Base-by-base conservation (phyloP, 2,329 filamentous ascomycete genomes). In the Exophiala dermatitidis region DNA sequence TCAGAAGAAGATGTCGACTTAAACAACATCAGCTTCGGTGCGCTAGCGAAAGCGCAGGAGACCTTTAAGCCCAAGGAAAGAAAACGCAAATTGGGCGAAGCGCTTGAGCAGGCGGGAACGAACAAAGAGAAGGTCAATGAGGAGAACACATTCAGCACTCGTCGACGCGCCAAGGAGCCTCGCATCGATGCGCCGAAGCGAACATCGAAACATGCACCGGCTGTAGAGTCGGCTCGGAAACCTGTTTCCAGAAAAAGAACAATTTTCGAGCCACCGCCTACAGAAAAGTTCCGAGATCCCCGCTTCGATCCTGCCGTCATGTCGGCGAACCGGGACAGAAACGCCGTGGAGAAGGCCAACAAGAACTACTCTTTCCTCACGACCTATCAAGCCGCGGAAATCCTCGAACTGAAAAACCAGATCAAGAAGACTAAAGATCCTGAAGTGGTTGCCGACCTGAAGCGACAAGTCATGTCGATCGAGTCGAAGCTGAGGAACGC, bases 321-420 rank as follows among this genome's bases (percentile, higher is more conserved):
- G 60, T 66, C 68, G 38, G 66, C 69, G 60, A 61, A 67, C 54
- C 58, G 66, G 42, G 52, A 61, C 30, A 56, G 60, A 28, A 65
- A 63, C 28, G 10, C 68, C 75, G 26, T 80, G 79, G 66, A 71
- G 72, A 46, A 80, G 79, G 59, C 84, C 33, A 79, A 79, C 55
- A 83, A 82, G 61, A 87, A 89, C 33, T 98, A 98, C 71, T 77
- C 83, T 2, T 98, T 98, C 73, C 74, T 98, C 48, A 82, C 90
- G 63, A 85, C 88, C 57, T 97, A 97, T 72, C 83, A 88, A 55
- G 83, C 84, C 26, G 77, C 79, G n/a, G 93, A 98, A 71, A 85
- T 97, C 69, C 78, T 80, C 52, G 79, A 87, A 60, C 74, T 98
- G 48, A 83, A 82, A 61, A 75, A 73, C 5, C 78, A 83, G 40